phyloP scores from a whole-genome alignment of 2,329 filamentous ascomycete species.

The Cladosporium sp. region DNA sequence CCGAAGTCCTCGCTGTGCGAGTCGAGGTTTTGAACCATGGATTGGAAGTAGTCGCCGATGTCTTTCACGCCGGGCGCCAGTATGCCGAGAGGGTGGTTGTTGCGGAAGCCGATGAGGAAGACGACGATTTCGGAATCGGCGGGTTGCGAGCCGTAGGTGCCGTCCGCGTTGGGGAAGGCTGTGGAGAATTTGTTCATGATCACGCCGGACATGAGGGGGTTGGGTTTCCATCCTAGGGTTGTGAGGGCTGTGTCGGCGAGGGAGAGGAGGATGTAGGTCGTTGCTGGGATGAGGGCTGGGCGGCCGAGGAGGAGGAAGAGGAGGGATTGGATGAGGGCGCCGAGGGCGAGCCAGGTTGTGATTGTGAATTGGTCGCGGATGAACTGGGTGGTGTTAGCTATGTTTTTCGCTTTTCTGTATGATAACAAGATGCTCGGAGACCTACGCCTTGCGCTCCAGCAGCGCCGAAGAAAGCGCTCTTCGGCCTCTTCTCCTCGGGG shows the following conservation, averaged over 20 bases:
- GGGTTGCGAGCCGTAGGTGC: conserved; percentile 29
- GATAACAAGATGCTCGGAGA: neutral
- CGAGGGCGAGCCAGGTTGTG: conserved; percentile 39
- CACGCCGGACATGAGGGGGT: conserved; percentile 35
- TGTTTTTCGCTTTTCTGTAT: neutral
- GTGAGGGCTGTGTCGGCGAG: conserved; percentile 33
- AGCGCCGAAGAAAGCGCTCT: neutral
- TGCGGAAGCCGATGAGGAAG: conserved; percentile 35
- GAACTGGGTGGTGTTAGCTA: conserved; percentile 18
- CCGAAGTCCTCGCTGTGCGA: conserved; percentile 43
- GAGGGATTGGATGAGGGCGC: conserved; percentile 36
- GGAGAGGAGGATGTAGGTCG: conserved; percentile 32
- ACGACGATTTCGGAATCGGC: conserved; percentile 33
- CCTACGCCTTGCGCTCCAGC: conserved; percentile 1
- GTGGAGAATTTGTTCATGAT: conserved; percentile 35
- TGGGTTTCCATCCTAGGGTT: conserved; percentile 31
- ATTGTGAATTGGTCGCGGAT: conserved; percentile 37
- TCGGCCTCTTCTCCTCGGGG: neutral
- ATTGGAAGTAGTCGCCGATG: conserved; percentile 36
- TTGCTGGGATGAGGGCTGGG: conserved; percentile 34
- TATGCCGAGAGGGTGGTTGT: conserved; percentile 44
- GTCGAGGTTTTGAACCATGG: conserved; percentile 35
- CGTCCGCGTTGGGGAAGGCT: conserved; percentile 35
- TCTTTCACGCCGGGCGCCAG: conserved; percentile 44
- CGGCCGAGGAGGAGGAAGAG: conserved; percentile 33